Evolutionary conservation across 108 stramenopile species (phyloP), one percentile per base, ranked within the genome.

Genomic region (Nitzschia palea): DNA sequence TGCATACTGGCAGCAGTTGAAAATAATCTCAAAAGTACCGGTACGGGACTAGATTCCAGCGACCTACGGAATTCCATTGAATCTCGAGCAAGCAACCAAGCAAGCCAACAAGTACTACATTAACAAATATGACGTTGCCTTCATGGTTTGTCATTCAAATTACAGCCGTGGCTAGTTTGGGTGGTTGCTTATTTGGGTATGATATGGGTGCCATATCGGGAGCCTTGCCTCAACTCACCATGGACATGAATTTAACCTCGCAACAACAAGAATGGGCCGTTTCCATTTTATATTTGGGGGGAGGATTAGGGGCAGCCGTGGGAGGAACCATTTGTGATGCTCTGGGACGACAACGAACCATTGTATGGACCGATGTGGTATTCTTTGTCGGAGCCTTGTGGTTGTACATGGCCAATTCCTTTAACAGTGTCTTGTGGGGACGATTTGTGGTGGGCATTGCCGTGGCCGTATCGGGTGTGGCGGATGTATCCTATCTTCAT

Each of bases 181-280:
- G 89, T 2, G 89, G 89, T 9, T 68, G 83, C 35, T 53, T 90
- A 4, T 90, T 86, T 68, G 89, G 89, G 30, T 87, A 87, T 61
- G 89, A 90, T 44, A 71, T 87, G 78, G 89, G 89, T 31, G 77
- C 82, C 1, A 79, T 87, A 33, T 71, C 79, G 10, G 83, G 82
- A 12, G 83, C 89, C 2, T 50, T 90, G 10, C 86, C 89, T 2
- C 83, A 74, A 31, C 34, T 89, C n/a, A 50, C 65, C n/a, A n/a
- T n/a, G n/a, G n/a, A 0, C 10, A 47, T n/a, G 48, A 73, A 22
- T 86, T 90, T 68, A 67, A 68, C 36, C 53, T 87, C 20, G 44
- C 15, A 15, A 4, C 82, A 84, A 74, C 47, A 79, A 69, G 86
- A 87, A 71, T 65, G 62, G 65, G 67, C 84, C 17, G 89, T 90